These are phyloP conservation scores for Ulvella scutata DNA, from an alignment of 139 green algal genomes.

Conservation along the genomic window DNA sequence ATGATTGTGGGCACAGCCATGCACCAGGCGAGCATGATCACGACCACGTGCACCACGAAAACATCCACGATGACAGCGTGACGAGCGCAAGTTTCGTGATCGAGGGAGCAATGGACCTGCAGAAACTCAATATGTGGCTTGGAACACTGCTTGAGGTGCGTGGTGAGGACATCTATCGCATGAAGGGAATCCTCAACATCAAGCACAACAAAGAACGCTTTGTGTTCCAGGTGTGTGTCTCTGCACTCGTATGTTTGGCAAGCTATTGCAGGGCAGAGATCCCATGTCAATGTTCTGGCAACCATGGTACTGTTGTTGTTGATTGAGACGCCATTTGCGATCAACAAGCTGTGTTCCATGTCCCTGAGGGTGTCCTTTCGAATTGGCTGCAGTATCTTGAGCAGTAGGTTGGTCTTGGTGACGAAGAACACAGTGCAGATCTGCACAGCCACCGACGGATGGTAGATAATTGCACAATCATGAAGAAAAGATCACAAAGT, in stretches of 20 bases:
- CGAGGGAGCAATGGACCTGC: conserved; percentile 83
- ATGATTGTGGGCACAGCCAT: conserved; percentile 8
- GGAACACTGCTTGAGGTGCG: conserved; percentile 65
- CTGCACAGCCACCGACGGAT: too few relatives aligned
- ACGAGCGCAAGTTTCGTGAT: conserved; percentile 54
- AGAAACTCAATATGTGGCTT: conserved; percentile 87
- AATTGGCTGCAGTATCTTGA: background rate
- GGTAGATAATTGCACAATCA: too few relatives aligned
- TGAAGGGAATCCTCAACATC: conserved; percentile 88
- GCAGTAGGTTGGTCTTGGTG: conserved; percentile 6
- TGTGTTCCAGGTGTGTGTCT: conserved; percentile 64
- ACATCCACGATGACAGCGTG: conserved; percentile 48
- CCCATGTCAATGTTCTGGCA: background rate
- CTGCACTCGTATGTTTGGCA: background rate
- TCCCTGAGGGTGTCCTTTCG: too few relatives aligned
- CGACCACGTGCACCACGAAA: conserved; percentile 20
- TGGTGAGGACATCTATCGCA: conserved; percentile 84
- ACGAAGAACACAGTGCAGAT: too few relatives aligned
- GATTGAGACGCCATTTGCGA: background rate
- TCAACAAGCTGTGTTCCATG: background rate
- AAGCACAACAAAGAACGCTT: conserved; percentile 51
- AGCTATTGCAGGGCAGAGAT: background rate
- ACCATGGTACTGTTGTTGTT: background rate
- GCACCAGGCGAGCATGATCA: conserved; percentile 6
- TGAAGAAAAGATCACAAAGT: too few relatives aligned